Evolutionary conservation across 108 stramenopile genomes (phyloP), one percentile per base, ranked within the genome.

Genomic region (Nitzschia palea): DNA sequence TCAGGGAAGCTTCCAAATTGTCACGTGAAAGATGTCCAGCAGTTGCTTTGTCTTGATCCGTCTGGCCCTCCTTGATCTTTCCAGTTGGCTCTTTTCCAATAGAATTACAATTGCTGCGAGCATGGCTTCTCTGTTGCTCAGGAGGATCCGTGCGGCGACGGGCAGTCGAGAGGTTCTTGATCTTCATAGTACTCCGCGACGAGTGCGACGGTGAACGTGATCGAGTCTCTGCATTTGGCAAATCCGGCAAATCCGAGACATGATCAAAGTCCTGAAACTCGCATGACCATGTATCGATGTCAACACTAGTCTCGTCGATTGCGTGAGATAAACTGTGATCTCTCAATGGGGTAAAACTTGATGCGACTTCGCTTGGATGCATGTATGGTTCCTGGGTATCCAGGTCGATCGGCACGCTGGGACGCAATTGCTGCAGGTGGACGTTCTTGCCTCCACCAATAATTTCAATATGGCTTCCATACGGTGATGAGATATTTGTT

Each of bases 241-340:
- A 55, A 9, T 62, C 70, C 25, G 43, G 35, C 20, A 28, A 44
- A 17, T 31, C 42, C 14, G 52, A 35, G 35, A 71, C 62, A 20
- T 71, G 61, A 12, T 71, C 70, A 55, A 71, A 71, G 6, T 62
- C 61, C 15, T 48, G 22, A n/a, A n/a, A n/a, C n/a, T n/a, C n/a
- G 14, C 40, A 55, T 1, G 70, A 71, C 70, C 70, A 71, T 20
- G 52, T 52, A 35, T 71, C 70, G 5, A 62, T 20, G 31, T 71
- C 70, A 34, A 44, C 53, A 0, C 52, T 34, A 34, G 20, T 20
- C 26, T 48, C 62, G 2, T 48, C 62, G 15, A 63, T 28, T 26
- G 26, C 31, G 10, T 43, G 55, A 67, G 20, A 29, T 14, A 30
- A 23, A n/a, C n/a, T n/a, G n/a, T n/a, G n/a, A n/a, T n/a, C n/a